Conservation (phyloP, 768 basidiomycete species). For the Mrakia frigida region DNA sequence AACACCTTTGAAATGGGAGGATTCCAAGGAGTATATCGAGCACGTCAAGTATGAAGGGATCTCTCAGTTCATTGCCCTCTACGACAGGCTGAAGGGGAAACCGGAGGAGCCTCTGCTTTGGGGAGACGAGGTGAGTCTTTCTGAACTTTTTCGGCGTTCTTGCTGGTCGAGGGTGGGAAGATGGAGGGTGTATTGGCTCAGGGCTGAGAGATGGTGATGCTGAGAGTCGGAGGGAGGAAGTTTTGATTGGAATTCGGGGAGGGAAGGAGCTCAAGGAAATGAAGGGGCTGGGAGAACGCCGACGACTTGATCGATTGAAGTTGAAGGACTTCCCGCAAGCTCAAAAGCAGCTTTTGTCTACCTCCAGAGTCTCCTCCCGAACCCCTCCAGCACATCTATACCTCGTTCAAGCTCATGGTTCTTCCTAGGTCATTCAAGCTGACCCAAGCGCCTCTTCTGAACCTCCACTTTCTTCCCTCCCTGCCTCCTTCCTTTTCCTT, state of each 20-base stretch:
- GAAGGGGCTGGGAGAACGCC: background rate
- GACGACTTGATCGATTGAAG: background rate
- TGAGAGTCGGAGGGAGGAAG: background rate
- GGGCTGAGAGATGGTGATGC: background rate
- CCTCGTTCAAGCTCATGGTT: background rate
- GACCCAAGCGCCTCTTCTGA: background rate
- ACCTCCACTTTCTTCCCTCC: background rate
- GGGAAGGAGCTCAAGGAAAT: background rate
- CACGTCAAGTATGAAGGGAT: conserved; percentile 91
- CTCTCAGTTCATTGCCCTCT: conserved; percentile 87
- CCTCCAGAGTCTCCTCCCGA: too few relatives aligned
- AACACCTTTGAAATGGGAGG: conserved; percentile 85
- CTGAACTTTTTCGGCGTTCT: background rate
- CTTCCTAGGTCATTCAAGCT: background rate
- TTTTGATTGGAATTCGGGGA: background rate
- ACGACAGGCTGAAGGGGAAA: conserved; percentile 85
- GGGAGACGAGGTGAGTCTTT: conserved; percentile 83
- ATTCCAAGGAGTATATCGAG: conserved; percentile 77
- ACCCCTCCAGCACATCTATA: too few relatives aligned
- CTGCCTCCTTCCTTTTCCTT: background rate
- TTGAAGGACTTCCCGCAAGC: too few relatives aligned
- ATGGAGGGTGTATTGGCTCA: background rate
- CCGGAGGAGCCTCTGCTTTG: conserved; percentile 87
- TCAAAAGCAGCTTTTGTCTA: background rate
- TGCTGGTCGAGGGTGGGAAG: background rate